Evolutionary conservation across 1,284 basidiomycete species (phyloP).

Genomic region (Laetiporus sulphureus): DNA sequence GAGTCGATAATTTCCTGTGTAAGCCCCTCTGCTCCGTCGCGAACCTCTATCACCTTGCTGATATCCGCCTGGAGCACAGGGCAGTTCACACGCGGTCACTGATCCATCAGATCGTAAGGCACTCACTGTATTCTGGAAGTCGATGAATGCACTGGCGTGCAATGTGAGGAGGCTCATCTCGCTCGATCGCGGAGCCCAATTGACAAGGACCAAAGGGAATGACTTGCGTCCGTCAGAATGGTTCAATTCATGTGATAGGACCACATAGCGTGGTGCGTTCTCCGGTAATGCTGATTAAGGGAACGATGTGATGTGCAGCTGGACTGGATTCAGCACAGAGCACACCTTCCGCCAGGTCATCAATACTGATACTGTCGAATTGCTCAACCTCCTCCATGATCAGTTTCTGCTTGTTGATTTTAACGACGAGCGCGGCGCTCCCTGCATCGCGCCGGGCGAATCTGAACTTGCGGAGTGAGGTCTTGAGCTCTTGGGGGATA

Average conservation of each 20-base stretch:
- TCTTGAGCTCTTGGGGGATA: constrained; percentile 72
- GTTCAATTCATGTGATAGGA: constrained; percentile 77
- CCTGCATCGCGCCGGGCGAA: constrained; percentile 65
- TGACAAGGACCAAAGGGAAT: constrained; percentile 79
- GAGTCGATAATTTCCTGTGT: constrained; percentile 67
- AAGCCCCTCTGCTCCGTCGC: constrained; percentile 75
- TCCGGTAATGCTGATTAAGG: constrained; percentile 89
- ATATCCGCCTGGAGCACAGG: constrained; percentile 52
- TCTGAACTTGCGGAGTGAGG: constrained; percentile 76
- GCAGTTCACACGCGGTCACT: constrained; percentile 1
- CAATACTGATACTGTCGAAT: constrained; percentile 69
- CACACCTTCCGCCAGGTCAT: constrained; percentile 80
- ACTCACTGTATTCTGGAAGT: constrained; percentile 72
- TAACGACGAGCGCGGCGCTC: constrained; percentile 76
- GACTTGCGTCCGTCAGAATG: constrained; percentile 83
- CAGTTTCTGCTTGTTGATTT: constrained; percentile 79
- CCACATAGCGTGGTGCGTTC: constrained; percentile 82
- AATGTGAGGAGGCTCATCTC: constrained; percentile 76
- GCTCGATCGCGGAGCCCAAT: constrained; percentile 76
- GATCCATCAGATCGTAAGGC: background rate
- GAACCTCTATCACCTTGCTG: constrained; percentile 71
- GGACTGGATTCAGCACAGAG: constrained; percentile 3
- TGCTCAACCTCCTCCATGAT: constrained; percentile 79
- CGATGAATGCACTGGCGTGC: constrained; percentile 75
- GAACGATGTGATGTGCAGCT: constrained; percentile 7